Percentiles rank a stretch among this genome's conserved stretches.
These are phyloP conservation scores for Pseudofabraea citricarpa DNA, from an alignment of 2,329 filamentous ascomycete genomes.

Conservation along the genomic window DNA sequence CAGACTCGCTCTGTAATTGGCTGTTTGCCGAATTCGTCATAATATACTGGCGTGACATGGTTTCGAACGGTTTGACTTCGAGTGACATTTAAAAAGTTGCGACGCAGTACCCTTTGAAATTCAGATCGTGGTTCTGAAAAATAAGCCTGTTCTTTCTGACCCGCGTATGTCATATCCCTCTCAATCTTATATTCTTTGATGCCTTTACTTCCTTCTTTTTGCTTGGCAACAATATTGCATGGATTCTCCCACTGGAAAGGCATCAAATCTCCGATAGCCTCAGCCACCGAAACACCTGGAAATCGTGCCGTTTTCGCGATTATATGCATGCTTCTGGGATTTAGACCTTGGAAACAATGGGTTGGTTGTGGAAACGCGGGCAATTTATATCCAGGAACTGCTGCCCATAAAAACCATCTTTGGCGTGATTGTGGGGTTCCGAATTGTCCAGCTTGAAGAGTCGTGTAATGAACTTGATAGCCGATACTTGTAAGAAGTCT, in stretches of 20 bases:
- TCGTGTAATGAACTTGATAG: conserved; percentile 15
- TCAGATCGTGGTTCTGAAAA: no score
- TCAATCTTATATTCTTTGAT: no score
- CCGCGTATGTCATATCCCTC: no score
- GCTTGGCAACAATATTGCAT: no score
- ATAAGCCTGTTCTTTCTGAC: no score
- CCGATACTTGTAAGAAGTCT: conserved; percentile 11
- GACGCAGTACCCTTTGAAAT: no score
- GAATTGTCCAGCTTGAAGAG: conserved; percentile 12
- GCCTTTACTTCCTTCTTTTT: no score
- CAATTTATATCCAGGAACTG: conserved; percentile 7
- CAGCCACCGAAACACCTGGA: conserved; percentile 8
- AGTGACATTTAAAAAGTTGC: no score
- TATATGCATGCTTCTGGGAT: conserved; percentile 5
- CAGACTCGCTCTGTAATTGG: no score
- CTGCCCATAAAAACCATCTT: conserved; percentile 16
- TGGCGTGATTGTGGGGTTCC: conserved; percentile 10
- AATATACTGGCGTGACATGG: no score
- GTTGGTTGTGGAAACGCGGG: conserved; percentile 13
- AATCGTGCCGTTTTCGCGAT: conserved; percentile 9
- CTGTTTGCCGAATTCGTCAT: no score
- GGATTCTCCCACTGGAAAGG: conserved; percentile 14
- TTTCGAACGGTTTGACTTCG: no score
- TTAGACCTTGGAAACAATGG: background rate
- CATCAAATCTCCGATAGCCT: conserved; percentile 12